Evolutionary conservation across 2,329 filamentous ascomycete species (phyloP), one percentile per base, ranked within the genome.

Genomic region (Curvularia eragrostidis): DNA sequence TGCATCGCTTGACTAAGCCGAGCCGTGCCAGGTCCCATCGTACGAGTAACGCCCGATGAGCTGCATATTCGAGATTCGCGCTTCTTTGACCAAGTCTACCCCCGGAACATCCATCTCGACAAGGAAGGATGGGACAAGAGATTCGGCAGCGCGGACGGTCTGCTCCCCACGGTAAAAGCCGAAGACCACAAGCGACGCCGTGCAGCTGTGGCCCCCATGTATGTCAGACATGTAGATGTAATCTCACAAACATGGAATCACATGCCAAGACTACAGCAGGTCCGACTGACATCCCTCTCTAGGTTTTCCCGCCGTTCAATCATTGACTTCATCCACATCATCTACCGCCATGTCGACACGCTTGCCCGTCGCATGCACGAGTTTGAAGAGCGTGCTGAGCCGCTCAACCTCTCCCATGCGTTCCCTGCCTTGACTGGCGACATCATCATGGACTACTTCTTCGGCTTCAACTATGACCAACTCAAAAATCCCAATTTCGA

Each of bases 361-460:
- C 63, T 76, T 26, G 65, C 65, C 5, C 36, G 51, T 13, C 69
- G 71, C 28, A 70, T 72, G 62, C 66, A 67, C 47, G 71, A 72
- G 47, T 74, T 71, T 61, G 69, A 71, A 50, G 58, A 55, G 7
- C 57, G 67, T 41, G 70, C 73, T 48, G 68, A 72, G 57, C 69
- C 72, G 3, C 39, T 75, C 46, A 74, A 73, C 48, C 54, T 75
- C 26, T 64, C 62, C 12, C 54, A 67, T 54, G 69, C 76, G 0
- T 79, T 78, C 48, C 77, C 74, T 21, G 79, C 78, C 19, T 71
- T 78, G 44, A 78, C 78, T 1, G 79, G 79, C 30, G 80, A 82
- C 30, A 75, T 82, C 43, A 79, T 83, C 61, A 80, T 79, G 58
- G 73, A 79, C 51, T 81, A 81, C 56, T 74, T 74, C 59, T 75